A percentile compares a stretch with the other conserved stretches of the same genome.
Evolutionary conservation across 805 yeast genomes (phyloP).

Genomic region (Cyberlindnera euphorbiae): DNA sequence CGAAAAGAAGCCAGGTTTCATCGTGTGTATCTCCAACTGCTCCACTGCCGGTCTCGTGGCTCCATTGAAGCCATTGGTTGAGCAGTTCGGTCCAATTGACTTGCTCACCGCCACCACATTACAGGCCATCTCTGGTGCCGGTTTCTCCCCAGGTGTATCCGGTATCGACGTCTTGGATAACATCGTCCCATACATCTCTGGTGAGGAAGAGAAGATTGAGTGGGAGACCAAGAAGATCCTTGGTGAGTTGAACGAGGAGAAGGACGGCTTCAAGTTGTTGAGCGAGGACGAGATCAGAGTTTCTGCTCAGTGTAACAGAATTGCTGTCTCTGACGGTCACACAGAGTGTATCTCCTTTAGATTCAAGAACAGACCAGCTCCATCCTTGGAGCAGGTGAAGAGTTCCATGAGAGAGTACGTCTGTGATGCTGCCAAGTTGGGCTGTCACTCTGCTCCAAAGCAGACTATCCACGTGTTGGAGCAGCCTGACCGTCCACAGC

Average conservation of each 20-base stretch:
- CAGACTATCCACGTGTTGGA: constrained; percentile 89
- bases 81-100: constrained; percentile 85
- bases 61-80: constrained; percentile 91
- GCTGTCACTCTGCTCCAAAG: constrained; percentile 90
- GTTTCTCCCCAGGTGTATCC: constrained; percentile 95
- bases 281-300: constrained; percentile 72
- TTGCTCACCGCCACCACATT: constrained; percentile 83
- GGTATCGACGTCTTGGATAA: constrained; percentile 94
- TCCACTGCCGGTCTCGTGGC: constrained; percentile 98
- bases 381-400: constrained; percentile 78
- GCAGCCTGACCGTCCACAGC: constrained; percentile 93
- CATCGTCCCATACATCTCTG: constrained; percentile 89
- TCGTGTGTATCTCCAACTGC: constrained; percentile 95
- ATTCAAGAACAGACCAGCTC: constrained; percentile 80
- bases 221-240: constrained; percentile 97
- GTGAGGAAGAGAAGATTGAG: constrained; percentile 98
- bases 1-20: constrained; percentile 66
- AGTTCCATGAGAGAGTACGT: constrained; percentile 62
- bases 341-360: constrained; percentile 89
- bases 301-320: constrained; percentile 95
- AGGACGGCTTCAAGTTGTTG: constrained; percentile 51
- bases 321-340: constrained; percentile 96
- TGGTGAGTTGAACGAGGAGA: constrained; percentile 52
- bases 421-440: constrained; percentile 76
- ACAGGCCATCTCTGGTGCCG: constrained; percentile 98